Evolutionary conservation across 1,284 basidiomycete genomes (phyloP).

Genomic region (Athelia psychrophila): DNA sequence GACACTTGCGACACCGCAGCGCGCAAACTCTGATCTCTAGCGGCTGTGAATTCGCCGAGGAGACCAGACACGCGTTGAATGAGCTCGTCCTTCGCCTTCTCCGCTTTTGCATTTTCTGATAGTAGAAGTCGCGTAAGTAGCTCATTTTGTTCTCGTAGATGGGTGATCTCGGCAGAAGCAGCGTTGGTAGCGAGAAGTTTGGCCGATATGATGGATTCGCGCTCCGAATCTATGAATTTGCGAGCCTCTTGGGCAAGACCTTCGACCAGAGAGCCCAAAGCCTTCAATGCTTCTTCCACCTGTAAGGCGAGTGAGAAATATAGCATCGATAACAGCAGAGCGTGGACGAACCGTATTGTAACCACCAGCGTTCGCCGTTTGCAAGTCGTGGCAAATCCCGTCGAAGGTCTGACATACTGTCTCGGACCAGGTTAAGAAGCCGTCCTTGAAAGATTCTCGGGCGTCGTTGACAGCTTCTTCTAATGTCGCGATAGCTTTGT

Average conservation of each 20-base stretch:
- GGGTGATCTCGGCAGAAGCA: constrained; percentile 58
- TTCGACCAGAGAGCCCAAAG: constrained; percentile 56
- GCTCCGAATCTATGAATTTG: constrained; percentile 55
- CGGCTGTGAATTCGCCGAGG: constrained; percentile 66
- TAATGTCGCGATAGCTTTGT: constrained; percentile 48
- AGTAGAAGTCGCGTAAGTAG: constrained; percentile 61
- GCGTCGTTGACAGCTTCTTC: constrained; percentile 49
- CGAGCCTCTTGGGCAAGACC: constrained; percentile 57
- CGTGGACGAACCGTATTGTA: constrained; percentile 38
- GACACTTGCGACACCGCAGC: constrained; percentile 56
- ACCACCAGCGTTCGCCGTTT: constrained; percentile 37
- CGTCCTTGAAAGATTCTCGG: constrained; percentile 48
- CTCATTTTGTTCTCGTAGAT: constrained; percentile 74
- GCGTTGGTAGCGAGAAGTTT: constrained; percentile 49
- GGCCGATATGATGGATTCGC: constrained; percentile 46
- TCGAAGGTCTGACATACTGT: constrained; percentile 47
- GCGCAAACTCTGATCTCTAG: constrained; percentile 68
- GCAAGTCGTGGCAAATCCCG: constrained; percentile 43
- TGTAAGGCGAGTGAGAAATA: constrained; percentile 16
- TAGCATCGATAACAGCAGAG: neutral
- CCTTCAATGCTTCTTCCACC: constrained; percentile 52
- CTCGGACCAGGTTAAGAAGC: constrained; percentile 54
- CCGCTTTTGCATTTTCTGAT: constrained; percentile 62
- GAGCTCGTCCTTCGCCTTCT: constrained; percentile 69
- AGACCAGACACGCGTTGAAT: constrained; percentile 70